These are phyloP conservation scores for Penicillium tannophilum DNA, from an alignment of 495 filamentous ascomycete genomes.

Conservation along the genomic window DNA sequence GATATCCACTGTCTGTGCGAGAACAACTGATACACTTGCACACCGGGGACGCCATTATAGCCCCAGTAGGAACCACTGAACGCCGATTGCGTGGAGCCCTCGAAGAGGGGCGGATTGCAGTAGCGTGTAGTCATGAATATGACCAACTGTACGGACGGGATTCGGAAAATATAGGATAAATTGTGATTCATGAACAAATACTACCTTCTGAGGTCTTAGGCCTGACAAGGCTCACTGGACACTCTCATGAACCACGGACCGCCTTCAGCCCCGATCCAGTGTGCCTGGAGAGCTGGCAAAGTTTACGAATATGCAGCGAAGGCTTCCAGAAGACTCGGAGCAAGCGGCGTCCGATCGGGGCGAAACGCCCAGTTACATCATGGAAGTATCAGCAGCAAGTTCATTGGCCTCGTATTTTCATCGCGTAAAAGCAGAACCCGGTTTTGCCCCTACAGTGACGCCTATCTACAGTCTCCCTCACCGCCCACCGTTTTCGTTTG, in stretches of 20 bases:
- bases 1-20: slow-evolving; percentile 22
- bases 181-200: neutral
- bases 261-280: neutral
- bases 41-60: neutral
- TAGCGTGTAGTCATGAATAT: no score
- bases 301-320: slow-evolving; percentile 25
- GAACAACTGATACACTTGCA: slow-evolving; percentile 2
- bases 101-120: no score
- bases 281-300: neutral
- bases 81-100: slow-evolving; percentile 1
- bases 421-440: neutral
- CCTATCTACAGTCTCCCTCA: no score
- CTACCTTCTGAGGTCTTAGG: neutral
- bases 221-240: no score
- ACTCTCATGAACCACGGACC: neutral
- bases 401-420: neutral
- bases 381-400: neutral
- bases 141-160: no score
- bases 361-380: slow-evolving; percentile 5
- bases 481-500: no score
- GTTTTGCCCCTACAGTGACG: neutral
- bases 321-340: slow-evolving; percentile 23
- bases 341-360: neutral
- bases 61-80: neutral
- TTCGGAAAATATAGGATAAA: no score